A percentile compares a stretch with the other conserved stretches of the same genome.
Evolutionary conservation across 2,329 filamentous ascomycete genomes (phyloP).

Genomic region (Aspergillus latus): DNA sequence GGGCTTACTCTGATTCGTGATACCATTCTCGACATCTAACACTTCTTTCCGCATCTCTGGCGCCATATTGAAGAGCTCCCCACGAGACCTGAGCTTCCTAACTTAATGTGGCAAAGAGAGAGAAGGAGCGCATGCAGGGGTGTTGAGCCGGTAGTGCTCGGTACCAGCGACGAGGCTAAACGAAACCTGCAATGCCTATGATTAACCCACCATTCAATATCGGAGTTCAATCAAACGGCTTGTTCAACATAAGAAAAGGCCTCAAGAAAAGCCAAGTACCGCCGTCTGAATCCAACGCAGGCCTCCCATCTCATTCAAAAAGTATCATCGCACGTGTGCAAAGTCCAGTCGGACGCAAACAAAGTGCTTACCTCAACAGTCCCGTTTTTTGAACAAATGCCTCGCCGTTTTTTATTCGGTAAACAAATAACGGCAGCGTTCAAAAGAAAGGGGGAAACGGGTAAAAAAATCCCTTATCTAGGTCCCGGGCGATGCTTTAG

Average conservation of each 20-base stretch:
- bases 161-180: neutral
- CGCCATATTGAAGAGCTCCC: constrained; percentile 17
- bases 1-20: constrained; percentile 19
- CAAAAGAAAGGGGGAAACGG: no score
- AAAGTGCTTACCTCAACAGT: constrained; percentile 2
- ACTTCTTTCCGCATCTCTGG: constrained; percentile 15
- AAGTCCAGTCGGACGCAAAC: neutral
- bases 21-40: constrained; percentile 13
- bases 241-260: neutral
- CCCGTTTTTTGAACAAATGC: neutral
- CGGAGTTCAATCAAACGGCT: neutral
- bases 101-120: neutral
- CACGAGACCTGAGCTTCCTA: neutral
- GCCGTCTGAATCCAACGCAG: neutral
- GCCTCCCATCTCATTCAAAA: neutral
- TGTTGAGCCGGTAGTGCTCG: neutral
- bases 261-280: neutral
- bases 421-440: neutral
- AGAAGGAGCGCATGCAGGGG: neutral
- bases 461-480: no score
- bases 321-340: neutral
- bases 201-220: neutral
- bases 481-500: no score
- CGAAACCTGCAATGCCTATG: neutral
- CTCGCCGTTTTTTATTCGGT: neutral